Conservation (phyloP, 2,329 filamentous ascomycete species). For the Coleophoma crateriformis region DNA sequence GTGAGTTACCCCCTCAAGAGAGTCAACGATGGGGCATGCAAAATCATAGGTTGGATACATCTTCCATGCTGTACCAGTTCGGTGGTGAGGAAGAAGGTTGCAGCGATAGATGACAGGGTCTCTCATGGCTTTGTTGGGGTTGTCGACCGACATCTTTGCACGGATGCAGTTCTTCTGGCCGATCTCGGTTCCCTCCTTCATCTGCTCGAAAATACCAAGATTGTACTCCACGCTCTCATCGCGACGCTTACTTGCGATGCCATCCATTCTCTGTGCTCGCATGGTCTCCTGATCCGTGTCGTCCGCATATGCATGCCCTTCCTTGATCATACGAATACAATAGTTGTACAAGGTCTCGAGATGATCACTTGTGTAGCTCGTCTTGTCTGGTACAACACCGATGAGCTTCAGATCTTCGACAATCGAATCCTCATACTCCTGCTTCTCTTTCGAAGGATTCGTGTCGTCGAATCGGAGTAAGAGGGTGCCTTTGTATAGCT, state of each 20-base stretch:
- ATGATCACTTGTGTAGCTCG: conserved; percentile 92
- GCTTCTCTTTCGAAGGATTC: conserved; percentile 95
- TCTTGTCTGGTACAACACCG: conserved; percentile 81
- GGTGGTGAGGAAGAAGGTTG: conserved; percentile 83
- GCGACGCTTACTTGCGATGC: conserved; percentile 75
- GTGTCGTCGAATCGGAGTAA: conserved; percentile 95
- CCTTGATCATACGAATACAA: conserved; percentile 77
- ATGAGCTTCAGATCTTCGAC: conserved; percentile 86
- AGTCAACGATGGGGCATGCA: conserved; percentile 76
- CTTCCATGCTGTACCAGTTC: conserved; percentile 75
- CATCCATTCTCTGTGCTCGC: conserved; percentile 77
- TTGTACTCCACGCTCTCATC: conserved; percentile 78
- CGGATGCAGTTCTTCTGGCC: conserved; percentile 86
- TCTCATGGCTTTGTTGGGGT: conserved; percentile 91
- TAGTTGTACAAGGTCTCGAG: conserved; percentile 89
- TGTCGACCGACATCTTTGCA: conserved; percentile 86
- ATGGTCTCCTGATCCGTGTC: conserved; percentile 89
- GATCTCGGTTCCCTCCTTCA: conserved; percentile 79
- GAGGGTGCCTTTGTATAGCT: conserved; percentile 85
- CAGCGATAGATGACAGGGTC: conserved; percentile 98
- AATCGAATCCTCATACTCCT: conserved; percentile 92
- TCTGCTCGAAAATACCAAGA: conserved; percentile 81
- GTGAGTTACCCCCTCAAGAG: conserved; percentile 76
- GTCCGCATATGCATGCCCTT: conserved; percentile 88
- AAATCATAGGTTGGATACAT: conserved; percentile 87